phyloP scores from a whole-genome alignment of 2,329 filamentous ascomycete species.

The Neonectria ditissima region DNA sequence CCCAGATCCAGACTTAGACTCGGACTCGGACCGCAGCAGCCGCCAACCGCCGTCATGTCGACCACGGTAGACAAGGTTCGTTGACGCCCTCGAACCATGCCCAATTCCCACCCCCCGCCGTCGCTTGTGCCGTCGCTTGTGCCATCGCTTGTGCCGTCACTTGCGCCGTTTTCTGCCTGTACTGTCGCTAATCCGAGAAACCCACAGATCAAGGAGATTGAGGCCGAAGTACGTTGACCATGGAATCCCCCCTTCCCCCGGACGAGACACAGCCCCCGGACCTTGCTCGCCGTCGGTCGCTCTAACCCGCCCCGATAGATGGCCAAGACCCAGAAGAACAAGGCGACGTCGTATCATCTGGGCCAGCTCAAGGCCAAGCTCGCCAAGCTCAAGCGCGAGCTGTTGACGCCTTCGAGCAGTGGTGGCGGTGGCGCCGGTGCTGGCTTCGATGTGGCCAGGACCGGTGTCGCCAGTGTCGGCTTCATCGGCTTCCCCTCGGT shows the following conservation, averaged over 20 bases:
- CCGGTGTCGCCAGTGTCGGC: constrained; percentile 95
- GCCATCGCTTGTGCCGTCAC: constrained; percentile 13
- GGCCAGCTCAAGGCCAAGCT: constrained; percentile 98
- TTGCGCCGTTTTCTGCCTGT: background rate
- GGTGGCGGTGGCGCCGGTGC: constrained; percentile 82
- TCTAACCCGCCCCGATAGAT: constrained; percentile 67
- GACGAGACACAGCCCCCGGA: constrained; percentile 23
- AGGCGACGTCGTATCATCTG: constrained; percentile 92
- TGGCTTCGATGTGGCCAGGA: constrained; percentile 97
- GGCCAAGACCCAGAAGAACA: constrained; percentile 98
- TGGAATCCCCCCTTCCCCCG: constrained; percentile 16
- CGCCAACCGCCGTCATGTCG: constrained; percentile 75
- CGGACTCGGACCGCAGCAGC: constrained; percentile 21
- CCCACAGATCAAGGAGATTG: constrained; percentile 90
- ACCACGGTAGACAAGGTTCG: constrained; percentile 96
- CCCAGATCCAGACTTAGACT: constrained; percentile 16
- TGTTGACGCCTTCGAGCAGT: constrained; percentile 86
- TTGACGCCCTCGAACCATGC: constrained; percentile 23
- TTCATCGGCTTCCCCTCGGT: constrained; percentile 99
- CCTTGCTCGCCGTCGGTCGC: constrained; percentile 23
- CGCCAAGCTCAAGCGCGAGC: constrained; percentile 95
- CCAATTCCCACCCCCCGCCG: constrained; percentile 9
- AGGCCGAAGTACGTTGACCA: constrained; percentile 80
- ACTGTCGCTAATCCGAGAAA: constrained; percentile 50
- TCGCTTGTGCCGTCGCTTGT: background rate